Conservation (phyloP, 371 early-diverging fungal species). For the Lichtheimia hyalospora region DNA sequence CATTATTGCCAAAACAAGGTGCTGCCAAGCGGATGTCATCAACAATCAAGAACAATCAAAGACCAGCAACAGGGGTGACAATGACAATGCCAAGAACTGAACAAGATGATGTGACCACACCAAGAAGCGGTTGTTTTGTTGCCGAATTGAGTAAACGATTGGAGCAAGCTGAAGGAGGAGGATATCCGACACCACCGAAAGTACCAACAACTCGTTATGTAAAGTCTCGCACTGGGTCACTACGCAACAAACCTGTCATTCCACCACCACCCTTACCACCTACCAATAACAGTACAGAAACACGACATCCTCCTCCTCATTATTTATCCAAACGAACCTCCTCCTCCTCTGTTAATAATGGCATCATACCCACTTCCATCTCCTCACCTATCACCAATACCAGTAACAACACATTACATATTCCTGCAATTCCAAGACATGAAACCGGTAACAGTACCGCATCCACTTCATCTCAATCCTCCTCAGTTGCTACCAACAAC, state of each 20-base stretch:
- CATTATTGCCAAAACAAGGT: neutral
- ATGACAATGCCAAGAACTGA: conserved; percentile 1
- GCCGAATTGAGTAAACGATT: conserved; percentile 33
- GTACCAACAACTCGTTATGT: neutral
- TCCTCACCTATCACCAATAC: neutral
- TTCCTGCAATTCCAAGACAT: conserved; percentile 15
- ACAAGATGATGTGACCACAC: conserved; percentile 5
- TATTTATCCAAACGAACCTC: conserved; percentile 2
- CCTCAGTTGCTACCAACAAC: conserved; percentile 12
- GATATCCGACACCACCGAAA: neutral
- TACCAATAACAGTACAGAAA: too few species aligned
- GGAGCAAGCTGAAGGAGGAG: conserved; percentile 24
- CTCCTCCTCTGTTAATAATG: neutral
- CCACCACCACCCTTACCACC: too few species aligned
- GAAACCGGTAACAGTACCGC: conserved; percentile 22
- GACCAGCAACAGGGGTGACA: neutral
- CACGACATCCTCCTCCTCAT: neutral
- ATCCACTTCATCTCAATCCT: conserved; percentile 24
- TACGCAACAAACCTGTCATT: conserved; percentile 1
- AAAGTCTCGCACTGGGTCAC: neutral
- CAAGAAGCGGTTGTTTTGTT: conserved; percentile 31
- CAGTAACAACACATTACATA: conserved; percentile 10
- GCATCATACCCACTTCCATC: conserved; percentile 10
- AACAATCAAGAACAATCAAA: too few species aligned
- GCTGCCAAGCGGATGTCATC: neutral